Conservation (phyloP, 1,284 basidiomycete genomes). For the Kwoniella shivajii region DNA sequence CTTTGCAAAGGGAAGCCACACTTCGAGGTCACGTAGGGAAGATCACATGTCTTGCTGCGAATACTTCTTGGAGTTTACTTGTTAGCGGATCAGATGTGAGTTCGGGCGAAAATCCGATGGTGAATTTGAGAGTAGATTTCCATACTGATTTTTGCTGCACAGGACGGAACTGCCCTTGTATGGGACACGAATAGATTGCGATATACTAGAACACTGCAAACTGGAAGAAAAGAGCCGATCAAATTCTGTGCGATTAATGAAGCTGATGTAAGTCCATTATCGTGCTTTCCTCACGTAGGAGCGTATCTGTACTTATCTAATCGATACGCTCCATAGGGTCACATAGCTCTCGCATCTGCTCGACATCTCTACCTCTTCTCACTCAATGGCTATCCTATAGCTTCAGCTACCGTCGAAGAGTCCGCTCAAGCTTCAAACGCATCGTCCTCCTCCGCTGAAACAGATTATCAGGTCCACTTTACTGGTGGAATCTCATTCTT, state of each 20-base stretch:
- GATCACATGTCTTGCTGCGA: conserved; percentile 72
- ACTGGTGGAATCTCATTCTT: conserved; percentile 51
- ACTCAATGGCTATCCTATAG: conserved; percentile 53
- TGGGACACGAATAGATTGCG: conserved; percentile 88
- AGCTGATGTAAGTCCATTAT: conserved; percentile 65
- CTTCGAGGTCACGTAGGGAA: conserved; percentile 73
- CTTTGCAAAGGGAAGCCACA: conserved; percentile 65
- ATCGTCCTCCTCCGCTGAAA: neutral
- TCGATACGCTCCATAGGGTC: conserved; percentile 34
- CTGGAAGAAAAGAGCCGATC: conserved; percentile 62
- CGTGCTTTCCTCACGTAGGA: neutral
- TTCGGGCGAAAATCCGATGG: no score
- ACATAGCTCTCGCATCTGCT: conserved; percentile 47
- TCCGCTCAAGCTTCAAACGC: neutral
- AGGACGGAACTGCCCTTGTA: conserved; percentile 77
- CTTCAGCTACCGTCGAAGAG: conserved; percentile 27
- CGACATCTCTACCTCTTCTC: conserved; percentile 49
- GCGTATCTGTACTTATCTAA: neutral
- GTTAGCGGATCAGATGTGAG: conserved; percentile 72
- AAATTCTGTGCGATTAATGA: conserved; percentile 78
- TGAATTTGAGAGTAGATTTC: neutral
- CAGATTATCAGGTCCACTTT: conserved; percentile 22
- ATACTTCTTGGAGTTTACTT: conserved; percentile 77
- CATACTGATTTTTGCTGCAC: neutral
- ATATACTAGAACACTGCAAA: conserved; percentile 75